Base-by-base conservation (phyloP, 352 stramenopile genomes). In the Pythium sukuiense region DNA sequence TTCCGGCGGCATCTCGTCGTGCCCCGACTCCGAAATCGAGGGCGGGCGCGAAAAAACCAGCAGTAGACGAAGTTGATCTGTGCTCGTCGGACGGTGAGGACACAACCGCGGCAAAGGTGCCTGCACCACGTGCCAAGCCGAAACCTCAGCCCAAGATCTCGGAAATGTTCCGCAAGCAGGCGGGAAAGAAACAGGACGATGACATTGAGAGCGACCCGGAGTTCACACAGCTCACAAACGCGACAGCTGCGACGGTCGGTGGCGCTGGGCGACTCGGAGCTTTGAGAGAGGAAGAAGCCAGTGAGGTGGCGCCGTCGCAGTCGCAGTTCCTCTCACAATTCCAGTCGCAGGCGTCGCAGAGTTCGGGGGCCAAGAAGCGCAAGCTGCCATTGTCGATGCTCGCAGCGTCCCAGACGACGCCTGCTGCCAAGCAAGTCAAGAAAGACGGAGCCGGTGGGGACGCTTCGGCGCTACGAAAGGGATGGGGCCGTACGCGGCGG, bases 381-480 rank as follows among this genome's bases (percentile, higher is more conserved):
- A 93, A 89, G 59, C 61, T 93, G 37, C 84, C 84, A 30, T 45
- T 93, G 69, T 93, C 84, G 13, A 90, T 91, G 84, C 50, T 84
- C 0, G 63, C 76, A 48, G 67, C 72, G 8, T 92, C 83, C 8
- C 83, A 90, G 60, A 76, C 74, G 32, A 75, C 59, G 4, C 56
- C 56, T 59, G 61, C 37, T 45, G 56, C 27, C 35, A 72, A 55
- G 43, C 27, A 32, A 41, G 56, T 33, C 14, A 67, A 29, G 57
- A 70, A 54, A 3, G 61, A 61, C 14, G 64, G 43, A 48, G 55
- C 30, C 3, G 55, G 53, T 1, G 20, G 20, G 20, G 61, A 66
- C 29, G 55, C 67, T 2, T 72, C 78, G 2, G 59, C 76, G 52
- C 69, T 79, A 58, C 80, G 80, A 8, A 88, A 89, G 76, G 74